Evolutionary conservation across 2,329 filamentous ascomycete genomes (phyloP).

Genomic region (Aureobasidium sp.): DNA sequence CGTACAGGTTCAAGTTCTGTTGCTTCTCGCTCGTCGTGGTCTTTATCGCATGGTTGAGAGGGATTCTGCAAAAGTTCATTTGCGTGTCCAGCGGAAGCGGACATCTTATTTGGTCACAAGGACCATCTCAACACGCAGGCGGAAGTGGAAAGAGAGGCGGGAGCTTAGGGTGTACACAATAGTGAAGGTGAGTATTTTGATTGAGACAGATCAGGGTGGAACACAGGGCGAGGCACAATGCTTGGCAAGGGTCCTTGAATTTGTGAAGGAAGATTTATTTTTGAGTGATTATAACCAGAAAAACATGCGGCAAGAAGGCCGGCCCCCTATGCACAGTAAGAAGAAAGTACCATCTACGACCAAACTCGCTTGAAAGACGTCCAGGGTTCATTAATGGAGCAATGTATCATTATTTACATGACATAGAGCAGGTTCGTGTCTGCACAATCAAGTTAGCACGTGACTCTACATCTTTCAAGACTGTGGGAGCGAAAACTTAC

Average conservation of each 20-base stretch:
- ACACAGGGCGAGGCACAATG: neutral
- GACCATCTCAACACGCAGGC: neutral
- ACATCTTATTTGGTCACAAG: neutral
- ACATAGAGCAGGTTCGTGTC: slow-evolving; percentile 40
- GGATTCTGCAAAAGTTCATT: neutral
- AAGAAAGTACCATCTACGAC: neutral
- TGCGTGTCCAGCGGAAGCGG: neutral
- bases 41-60: neutral
- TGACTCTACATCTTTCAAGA: neutral
- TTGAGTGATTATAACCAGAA: neutral
- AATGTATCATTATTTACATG: slow-evolving; percentile 30
- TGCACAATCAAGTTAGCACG: slow-evolving; percentile 20
- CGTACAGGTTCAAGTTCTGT: slow-evolving; percentile 25
- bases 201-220: neutral
- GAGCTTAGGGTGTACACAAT: too few relatives aligned
- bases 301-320: neutral
- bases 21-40: slow-evolving; percentile 27
- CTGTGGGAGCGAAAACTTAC: slow-evolving; percentile 50
- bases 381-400: neutral
- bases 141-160: neutral
- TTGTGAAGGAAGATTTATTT: neutral
- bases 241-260: neutral
- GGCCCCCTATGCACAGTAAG: neutral
- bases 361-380: neutral
- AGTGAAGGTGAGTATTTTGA: neutral